These are phyloP conservation scores for Gigaspora rosea DNA, from an alignment of 192 early-diverging fungal genomes.

Conservation along the genomic window DNA sequence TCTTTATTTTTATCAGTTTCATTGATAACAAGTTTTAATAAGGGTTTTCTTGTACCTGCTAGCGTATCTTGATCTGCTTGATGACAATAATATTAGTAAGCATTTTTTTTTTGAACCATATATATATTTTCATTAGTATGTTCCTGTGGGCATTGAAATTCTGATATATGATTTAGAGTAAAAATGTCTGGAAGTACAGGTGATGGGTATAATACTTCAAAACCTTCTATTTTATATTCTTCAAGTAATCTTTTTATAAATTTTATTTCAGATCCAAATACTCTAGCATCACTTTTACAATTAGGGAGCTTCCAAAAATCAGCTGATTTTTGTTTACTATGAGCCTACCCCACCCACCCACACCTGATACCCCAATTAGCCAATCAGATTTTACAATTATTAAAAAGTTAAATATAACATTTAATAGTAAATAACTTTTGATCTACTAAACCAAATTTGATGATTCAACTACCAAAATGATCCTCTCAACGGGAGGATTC, in stretches of 20 bases:
- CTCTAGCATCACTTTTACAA: background rate
- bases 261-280: background rate
- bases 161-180: background rate
- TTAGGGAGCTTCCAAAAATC: too few species aligned
- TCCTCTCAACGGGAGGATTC: too few species aligned
- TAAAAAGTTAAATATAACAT: too few species aligned
- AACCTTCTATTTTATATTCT: background rate
- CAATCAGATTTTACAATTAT: too few species aligned
- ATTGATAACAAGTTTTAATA: background rate
- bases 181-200: conserved; percentile 1
- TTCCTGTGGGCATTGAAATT: background rate
- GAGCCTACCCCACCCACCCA: too few species aligned
- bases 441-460: too few species aligned
- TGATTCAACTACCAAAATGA: too few species aligned
- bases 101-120: conserved; percentile 8
- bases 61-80: background rate
- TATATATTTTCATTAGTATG: conserved; percentile 16
- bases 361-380: too few species aligned
- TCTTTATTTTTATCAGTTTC: background rate
- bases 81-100: background rate
- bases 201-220: conserved; percentile 13
- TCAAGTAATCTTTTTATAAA: conserved; percentile 11
- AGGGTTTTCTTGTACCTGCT: background rate
- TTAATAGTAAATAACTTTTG: too few species aligned
- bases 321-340: too few species aligned